phyloP scores from a whole-genome alignment of 345 rosid species.

The Rhodamnia rubescens region DNA sequence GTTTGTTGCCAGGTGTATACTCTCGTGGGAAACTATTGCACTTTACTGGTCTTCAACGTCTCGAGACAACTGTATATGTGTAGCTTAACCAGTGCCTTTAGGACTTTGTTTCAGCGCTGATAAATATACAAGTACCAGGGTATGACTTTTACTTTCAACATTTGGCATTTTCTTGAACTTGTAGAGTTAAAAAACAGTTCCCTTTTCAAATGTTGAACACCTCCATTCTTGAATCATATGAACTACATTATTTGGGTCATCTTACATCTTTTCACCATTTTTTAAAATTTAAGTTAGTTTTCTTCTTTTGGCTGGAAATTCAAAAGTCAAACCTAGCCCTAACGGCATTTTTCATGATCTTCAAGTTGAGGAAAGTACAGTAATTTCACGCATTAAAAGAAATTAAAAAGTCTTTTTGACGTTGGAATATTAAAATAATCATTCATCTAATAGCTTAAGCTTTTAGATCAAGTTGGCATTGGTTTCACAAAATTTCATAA shows the following conservation, averaged over 20 bases:
- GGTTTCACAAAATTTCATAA: background rate
- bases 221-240: background rate
- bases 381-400: background rate
- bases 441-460: background rate
- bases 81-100: background rate
- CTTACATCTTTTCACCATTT: background rate
- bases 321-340: background rate
- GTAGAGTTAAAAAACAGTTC: background rate
- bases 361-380: background rate
- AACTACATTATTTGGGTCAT: background rate
- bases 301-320: background rate
- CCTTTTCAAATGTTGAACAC: background rate
- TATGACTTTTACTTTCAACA: background rate
- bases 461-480: background rate
- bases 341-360: background rate
- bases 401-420: background rate
- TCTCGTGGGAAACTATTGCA: background rate
- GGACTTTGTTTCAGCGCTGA: background rate
- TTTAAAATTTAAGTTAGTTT: background rate
- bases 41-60: background rate
- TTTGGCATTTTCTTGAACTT: background rate
- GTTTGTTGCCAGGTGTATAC: background rate
- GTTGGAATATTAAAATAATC: background rate
- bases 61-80: background rate
- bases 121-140: background rate